Percentiles rank a stretch among this genome's conserved stretches.
These are phyloP conservation scores for Colletotrichum eremochloae DNA, from an alignment of 2,329 filamentous ascomycete species.

Conservation along the genomic window DNA sequence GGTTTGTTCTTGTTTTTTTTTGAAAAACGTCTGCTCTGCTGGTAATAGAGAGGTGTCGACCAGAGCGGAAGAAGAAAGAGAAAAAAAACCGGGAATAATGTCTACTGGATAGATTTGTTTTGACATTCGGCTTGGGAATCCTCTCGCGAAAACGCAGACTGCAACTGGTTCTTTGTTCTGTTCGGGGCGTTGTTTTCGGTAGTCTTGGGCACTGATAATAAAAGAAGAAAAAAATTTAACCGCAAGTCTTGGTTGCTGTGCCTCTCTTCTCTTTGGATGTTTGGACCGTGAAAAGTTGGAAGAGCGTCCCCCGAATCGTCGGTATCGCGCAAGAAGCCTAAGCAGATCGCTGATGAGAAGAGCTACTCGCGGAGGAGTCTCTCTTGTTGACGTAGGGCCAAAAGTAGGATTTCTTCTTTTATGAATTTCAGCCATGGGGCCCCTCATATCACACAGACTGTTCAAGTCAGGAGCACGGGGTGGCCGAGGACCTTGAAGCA, in stretches of 20 bases:
- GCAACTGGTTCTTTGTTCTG: not conserved
- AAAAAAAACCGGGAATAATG: slow-evolving; percentile 23
- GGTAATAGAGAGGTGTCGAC: slow-evolving; percentile 27
- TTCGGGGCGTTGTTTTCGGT: not conserved
- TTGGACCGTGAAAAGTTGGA: not conserved
- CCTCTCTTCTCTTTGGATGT: not conserved
- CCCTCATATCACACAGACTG: too few species aligned
- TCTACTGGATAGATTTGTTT: slow-evolving; percentile 38
- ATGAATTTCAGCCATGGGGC: not conserved
- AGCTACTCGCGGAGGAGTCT: not conserved
- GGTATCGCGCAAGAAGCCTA: not conserved
- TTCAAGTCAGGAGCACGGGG: slow-evolving; percentile 55
- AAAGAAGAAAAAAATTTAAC: slow-evolving; percentile 9
- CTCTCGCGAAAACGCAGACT: not conserved
- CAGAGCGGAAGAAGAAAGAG: not conserved
- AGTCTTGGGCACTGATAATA: slow-evolving; percentile 15
- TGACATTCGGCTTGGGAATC: not conserved
- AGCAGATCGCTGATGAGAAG: not conserved
- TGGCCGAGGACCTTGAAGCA: slow-evolving; percentile 59
- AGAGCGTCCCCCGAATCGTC: not conserved
- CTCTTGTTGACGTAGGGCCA: too few species aligned
- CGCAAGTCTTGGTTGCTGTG: not conserved
- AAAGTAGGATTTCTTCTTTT: too few species aligned
- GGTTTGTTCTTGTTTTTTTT: not conserved
- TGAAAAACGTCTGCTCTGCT: slow-evolving; percentile 13